Base-by-base conservation (phyloP, 1,284 basidiomycete genomes). In the Mixia osmundae region DNA sequence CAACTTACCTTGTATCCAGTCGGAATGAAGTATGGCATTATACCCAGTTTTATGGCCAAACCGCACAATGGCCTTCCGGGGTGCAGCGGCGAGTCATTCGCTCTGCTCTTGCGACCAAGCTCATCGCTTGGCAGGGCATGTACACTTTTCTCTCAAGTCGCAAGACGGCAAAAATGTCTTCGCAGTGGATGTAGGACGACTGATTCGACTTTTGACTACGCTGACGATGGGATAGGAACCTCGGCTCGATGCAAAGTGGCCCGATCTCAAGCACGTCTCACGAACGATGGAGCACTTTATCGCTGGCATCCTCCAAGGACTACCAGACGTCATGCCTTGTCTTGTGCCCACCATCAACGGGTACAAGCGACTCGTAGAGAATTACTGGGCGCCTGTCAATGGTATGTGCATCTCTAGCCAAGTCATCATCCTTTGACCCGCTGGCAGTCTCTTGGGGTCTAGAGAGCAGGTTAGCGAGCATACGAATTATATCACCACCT, bases 11-110 rank as follows among this genome's bases (percentile, higher is more conserved):
- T n/a, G 5, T 14, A 1, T 21, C n/a, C 30, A 6, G 41, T 89
- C 3, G 87, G 87, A 0, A 80, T 91, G 67, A 71, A 76, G 54
- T 65, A 76, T 46, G 77, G 76, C 6, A 66, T 97, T 37, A 66
- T 80, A 32, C 87, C 87, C 0, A 89, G 80, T 40, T 97, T 97
- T 56, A 95, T 97, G 89, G 87, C 89, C 0, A 94, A 94, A 51
- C 89, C 87, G 12, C 41, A 48, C 32, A 40, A 42, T 27, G 35
- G 40, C 23, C 30, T 47, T 8, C 50, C 42, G 18, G 49, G 31
- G 31, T 52, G 35, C 46, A 37, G 35, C 30, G 41, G 40, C 8
- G 14, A 14, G 15, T 20, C 21, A 30, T 25, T 12, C 15, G 9
- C 23, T 8, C 14, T 16, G n/a, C 5, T 10, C 14, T 5, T 30